Conservation (phyloP, 495 filamentous ascomycete genomes). For the Podospora appendiculata region DNA sequence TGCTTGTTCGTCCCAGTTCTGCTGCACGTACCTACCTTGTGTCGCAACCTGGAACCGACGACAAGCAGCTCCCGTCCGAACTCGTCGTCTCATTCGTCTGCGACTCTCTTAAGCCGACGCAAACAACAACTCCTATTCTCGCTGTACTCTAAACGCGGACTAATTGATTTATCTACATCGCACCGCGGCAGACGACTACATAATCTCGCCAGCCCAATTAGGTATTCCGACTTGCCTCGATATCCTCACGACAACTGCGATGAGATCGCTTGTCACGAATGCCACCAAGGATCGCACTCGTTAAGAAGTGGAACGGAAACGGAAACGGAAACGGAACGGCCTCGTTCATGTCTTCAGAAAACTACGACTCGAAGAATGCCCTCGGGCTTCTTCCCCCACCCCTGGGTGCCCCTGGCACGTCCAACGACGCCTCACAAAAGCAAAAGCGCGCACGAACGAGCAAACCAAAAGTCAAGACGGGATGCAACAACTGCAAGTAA, state of each 20-base stretch:
- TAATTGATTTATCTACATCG: neutral
- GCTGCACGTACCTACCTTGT: neutral
- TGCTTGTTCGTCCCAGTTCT: neutral
- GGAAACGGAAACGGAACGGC: neutral
- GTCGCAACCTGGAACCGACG: neutral
- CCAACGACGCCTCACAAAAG: slow-evolving; percentile 12
- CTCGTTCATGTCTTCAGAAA: slow-evolving; percentile 8
- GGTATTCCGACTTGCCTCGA: neutral
- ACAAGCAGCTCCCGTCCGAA: neutral
- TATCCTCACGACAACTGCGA: neutral
- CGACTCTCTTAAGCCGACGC: neutral
- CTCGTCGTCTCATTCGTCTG: neutral
- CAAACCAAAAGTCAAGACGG: slow-evolving; percentile 46
- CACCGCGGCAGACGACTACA: too few relatives aligned
- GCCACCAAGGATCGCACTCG: neutral
- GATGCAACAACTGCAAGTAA: slow-evolving; percentile 52
- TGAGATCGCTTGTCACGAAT: neutral
- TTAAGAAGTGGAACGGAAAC: neutral
- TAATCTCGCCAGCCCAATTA: neutral
- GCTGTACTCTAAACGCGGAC: too few relatives aligned
- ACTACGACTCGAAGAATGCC: neutral
- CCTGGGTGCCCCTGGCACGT: neutral
- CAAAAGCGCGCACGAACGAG: slow-evolving; percentile 34
- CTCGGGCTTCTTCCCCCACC: neutral
- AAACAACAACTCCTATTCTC: too few relatives aligned